These are phyloP conservation scores for Lotmaria passim DNA, from an alignment of 208 protist species.

Conservation along the genomic window DNA sequence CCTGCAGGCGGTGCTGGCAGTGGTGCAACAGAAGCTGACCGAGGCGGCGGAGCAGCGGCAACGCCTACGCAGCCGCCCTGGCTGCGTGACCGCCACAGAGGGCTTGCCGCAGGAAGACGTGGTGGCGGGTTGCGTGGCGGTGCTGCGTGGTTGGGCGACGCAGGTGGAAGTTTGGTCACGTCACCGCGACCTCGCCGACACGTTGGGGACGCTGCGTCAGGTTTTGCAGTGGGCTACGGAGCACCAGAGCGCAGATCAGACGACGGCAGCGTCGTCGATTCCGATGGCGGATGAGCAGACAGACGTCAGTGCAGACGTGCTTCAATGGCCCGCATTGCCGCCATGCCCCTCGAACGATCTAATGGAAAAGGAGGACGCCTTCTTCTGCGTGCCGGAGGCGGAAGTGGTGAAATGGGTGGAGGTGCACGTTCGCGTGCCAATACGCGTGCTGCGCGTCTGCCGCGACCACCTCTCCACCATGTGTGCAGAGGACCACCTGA, in stretches of 20 bases:
- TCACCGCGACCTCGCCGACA: not conserved
- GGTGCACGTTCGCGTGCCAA: not conserved
- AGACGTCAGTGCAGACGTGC: not conserved
- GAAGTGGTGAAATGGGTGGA: conserved; percentile 1
- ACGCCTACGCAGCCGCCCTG: not conserved
- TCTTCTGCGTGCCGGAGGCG: not conserved
- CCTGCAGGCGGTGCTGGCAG: conserved; percentile 42
- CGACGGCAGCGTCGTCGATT: not conserved
- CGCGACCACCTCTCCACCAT: conserved; percentile 1
- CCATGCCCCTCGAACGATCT: not conserved
- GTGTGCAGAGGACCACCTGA: conserved; percentile 1
- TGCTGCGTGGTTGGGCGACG: not conserved
- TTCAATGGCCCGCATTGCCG: conserved; percentile 5
- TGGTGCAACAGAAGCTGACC: conserved; percentile 38
- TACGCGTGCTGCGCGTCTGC: conserved; percentile 9
- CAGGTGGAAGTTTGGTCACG: conserved; percentile 1
- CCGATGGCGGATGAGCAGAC: not conserved
- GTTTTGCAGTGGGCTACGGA: not conserved
- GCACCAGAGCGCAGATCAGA: not conserved
- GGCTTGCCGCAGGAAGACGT: not conserved
- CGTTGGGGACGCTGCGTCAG: not conserved
- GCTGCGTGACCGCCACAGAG: not conserved
- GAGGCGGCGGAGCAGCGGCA: conserved; percentile 21
- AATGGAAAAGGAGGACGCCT: not conserved
- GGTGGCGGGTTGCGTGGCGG: not conserved